Percentiles rank a stretch among this genome's conserved stretches.
Evolutionary conservation across 495 filamentous ascomycete genomes (phyloP).

Genomic region (Podospora didyma): DNA sequence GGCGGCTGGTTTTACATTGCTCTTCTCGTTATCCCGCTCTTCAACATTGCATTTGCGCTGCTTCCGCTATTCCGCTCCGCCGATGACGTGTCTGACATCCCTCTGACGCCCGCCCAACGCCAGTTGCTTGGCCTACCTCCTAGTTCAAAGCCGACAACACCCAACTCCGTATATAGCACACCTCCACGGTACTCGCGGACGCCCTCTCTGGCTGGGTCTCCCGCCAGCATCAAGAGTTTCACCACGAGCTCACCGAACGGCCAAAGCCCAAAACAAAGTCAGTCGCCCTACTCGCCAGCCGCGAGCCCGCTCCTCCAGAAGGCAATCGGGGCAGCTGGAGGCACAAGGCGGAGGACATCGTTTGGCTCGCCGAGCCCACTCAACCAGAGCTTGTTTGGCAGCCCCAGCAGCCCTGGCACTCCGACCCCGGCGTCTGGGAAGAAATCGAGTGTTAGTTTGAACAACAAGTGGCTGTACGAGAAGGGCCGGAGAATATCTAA

Average conservation of each 20-base stretch:
- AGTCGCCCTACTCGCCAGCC: constrained; percentile 10
- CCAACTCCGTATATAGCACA: constrained; percentile 65
- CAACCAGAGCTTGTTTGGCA: constrained; percentile 44
- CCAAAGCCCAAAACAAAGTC: not conserved
- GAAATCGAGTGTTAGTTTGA: constrained; percentile 67
- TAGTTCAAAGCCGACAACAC: constrained; percentile 52
- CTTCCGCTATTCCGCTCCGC: constrained; percentile 63
- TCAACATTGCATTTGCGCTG: constrained; percentile 50
- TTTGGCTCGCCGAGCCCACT: constrained; percentile 53
- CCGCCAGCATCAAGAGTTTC: constrained; percentile 46
- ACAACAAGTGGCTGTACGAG: constrained; percentile 92
- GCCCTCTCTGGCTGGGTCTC: constrained; percentile 50
- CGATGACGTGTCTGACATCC: constrained; percentile 83
- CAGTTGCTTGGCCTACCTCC: constrained; percentile 78
- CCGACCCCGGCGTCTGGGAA: constrained; percentile 66
- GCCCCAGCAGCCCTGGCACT: constrained; percentile 41
- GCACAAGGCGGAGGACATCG: constrained; percentile 56
- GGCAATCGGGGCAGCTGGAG: constrained; percentile 44
- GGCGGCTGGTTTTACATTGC: constrained; percentile 29
- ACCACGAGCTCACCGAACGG: constrained; percentile 44
- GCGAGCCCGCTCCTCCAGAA: constrained; percentile 69
- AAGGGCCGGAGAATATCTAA: constrained; percentile 49
- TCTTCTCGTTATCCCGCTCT: constrained; percentile 59
- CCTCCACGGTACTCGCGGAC: constrained; percentile 84
- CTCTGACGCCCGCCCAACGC: constrained; percentile 86